A percentile compares a stretch with the other conserved stretches of the same genome.
These are phyloP conservation scores for Licmophora abbreviata DNA, from an alignment of 108 stramenopile genomes.

Conservation along the genomic window DNA sequence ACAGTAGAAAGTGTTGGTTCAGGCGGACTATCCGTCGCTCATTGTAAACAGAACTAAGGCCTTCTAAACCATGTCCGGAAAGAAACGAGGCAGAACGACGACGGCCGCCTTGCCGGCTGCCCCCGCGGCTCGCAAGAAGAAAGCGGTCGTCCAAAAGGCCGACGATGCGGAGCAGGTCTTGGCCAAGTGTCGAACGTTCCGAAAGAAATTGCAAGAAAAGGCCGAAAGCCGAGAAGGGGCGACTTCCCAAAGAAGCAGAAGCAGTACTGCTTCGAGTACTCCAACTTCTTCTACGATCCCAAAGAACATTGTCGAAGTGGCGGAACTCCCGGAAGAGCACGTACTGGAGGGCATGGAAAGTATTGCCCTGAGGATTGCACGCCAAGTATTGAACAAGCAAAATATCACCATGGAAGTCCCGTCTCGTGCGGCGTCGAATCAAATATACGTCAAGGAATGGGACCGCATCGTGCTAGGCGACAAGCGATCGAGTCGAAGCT, in stretches of 20 bases:
- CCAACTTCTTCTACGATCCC: conserved; percentile 4
- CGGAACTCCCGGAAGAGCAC: conserved; percentile 51
- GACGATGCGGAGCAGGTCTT: conserved; percentile 65
- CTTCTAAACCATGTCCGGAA: no score
- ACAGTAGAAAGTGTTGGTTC: no score
- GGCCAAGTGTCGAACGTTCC: conserved; percentile 58
- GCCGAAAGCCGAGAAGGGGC: conserved; percentile 7
- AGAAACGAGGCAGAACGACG: no score
- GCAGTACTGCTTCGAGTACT: conserved; percentile 6
- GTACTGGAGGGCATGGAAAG: conserved; percentile 80
- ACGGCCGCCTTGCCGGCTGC: background rate
- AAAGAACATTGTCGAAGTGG: conserved; percentile 64
- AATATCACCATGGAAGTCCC: conserved; percentile 80
- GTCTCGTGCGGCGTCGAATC: conserved; percentile 79
- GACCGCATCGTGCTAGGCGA: conserved; percentile 85
- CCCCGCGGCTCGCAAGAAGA: conserved; percentile 6
- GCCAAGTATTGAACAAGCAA: conserved; percentile 52
- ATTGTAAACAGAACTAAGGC: no score
- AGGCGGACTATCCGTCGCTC: no score
- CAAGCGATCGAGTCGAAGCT: conserved; percentile 50
- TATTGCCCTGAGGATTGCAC: conserved; percentile 56
- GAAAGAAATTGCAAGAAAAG: conserved; percentile 19
- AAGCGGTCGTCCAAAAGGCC: conserved; percentile 30
- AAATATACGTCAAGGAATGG: conserved; percentile 86
- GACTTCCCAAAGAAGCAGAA: conserved; percentile 9